These are phyloP conservation scores for Solanum hybrid DNA, from an alignment of 305 asterid genomes.

Conservation along the genomic window DNA sequence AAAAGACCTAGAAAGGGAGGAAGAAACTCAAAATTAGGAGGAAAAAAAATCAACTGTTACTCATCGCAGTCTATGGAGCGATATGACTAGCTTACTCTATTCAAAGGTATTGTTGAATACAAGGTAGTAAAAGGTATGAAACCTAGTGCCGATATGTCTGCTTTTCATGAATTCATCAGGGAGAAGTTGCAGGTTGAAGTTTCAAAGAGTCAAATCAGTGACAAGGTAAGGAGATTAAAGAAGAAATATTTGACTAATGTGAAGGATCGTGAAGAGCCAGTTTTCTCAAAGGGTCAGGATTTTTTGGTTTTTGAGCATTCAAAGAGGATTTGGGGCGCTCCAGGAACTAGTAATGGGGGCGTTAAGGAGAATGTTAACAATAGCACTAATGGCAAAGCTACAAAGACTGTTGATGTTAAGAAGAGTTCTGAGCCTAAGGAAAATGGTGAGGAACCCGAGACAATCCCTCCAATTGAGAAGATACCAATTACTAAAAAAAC, in stretches of 20 bases:
- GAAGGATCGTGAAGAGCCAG: slow-evolving; percentile 28
- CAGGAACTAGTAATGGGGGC: not conserved
- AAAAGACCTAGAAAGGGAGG: slow-evolving; percentile 1
- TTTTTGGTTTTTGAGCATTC: slow-evolving; percentile 25
- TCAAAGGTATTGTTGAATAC: slow-evolving; percentile 40
- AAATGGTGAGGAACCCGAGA: not conserved
- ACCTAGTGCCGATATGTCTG: slow-evolving; percentile 24
- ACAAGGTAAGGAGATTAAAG: slow-evolving; percentile 38
- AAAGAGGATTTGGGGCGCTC: slow-evolving; percentile 36
- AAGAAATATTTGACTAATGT: slow-evolving; percentile 27
- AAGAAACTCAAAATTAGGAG: slow-evolving; percentile 17
- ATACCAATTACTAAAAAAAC: not conserved
- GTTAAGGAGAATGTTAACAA: slow-evolving; percentile 6
- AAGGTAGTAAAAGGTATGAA: slow-evolving; percentile 23
- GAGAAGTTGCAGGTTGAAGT: slow-evolving; percentile 27
- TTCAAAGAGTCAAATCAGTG: slow-evolving; percentile 30
- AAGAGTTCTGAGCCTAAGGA: not conserved
- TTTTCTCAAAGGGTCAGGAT: slow-evolving; percentile 36
- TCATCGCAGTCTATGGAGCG: slow-evolving; percentile 37
- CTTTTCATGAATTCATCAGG: slow-evolving; percentile 29
- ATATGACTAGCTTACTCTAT: slow-evolving; percentile 34
- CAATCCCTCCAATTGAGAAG: not conserved
- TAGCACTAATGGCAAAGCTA: slow-evolving; percentile 1
- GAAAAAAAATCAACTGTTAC: slow-evolving; percentile 12
- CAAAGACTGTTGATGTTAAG: not conserved